A percentile compares a stretch with the other conserved stretches of the same genome.
Evolutionary conservation across 2,329 filamentous ascomycete species (phyloP).

Genomic region (Myotisia sp.): DNA sequence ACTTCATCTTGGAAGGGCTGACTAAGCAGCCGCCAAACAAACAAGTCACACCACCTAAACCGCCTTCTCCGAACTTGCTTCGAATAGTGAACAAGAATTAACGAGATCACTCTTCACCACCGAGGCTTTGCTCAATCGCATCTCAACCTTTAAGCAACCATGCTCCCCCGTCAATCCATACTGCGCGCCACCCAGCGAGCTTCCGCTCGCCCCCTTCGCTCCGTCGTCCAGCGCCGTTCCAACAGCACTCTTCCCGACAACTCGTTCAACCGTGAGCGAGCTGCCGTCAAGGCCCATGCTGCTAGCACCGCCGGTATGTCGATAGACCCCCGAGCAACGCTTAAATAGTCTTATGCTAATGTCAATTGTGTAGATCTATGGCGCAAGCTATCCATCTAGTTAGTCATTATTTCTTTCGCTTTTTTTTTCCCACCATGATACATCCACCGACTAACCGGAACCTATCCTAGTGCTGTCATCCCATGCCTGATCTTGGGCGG

Average conservation of each 20-base stretch:
- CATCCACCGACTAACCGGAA: neutral
- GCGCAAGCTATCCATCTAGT: slow-evolving; percentile 94
- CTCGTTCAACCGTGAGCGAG: slow-evolving; percentile 82
- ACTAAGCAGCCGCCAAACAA: too few species aligned
- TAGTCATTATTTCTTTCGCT: too few species aligned
- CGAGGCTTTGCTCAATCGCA: too few species aligned
- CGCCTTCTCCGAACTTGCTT: too few species aligned
- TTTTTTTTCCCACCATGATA: slow-evolving; percentile 3
- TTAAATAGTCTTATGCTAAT: slow-evolving; percentile 2
- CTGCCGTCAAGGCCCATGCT: slow-evolving; percentile 83
- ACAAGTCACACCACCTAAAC: too few species aligned
- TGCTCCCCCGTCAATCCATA: slow-evolving; percentile 51
- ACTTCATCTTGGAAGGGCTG: too few species aligned
- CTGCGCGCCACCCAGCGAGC: slow-evolving; percentile 48
- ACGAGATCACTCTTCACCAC: too few species aligned
- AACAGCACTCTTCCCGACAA: slow-evolving; percentile 62
- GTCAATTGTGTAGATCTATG: slow-evolving; percentile 56
- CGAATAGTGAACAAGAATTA: too few species aligned
- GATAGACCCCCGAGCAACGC: neutral
- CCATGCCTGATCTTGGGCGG: slow-evolving; percentile 57
- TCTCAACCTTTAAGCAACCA: slow-evolving; percentile 25
- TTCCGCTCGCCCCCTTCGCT: slow-evolving; percentile 33
- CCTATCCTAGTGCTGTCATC: slow-evolving; percentile 50
- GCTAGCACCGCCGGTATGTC: slow-evolving; percentile 64
- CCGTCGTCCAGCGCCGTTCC: slow-evolving; percentile 55